Evolutionary conservation across 1,284 basidiomycete species (phyloP), one percentile per base, ranked within the genome.

Genomic region (Malassezia japonica): DNA sequence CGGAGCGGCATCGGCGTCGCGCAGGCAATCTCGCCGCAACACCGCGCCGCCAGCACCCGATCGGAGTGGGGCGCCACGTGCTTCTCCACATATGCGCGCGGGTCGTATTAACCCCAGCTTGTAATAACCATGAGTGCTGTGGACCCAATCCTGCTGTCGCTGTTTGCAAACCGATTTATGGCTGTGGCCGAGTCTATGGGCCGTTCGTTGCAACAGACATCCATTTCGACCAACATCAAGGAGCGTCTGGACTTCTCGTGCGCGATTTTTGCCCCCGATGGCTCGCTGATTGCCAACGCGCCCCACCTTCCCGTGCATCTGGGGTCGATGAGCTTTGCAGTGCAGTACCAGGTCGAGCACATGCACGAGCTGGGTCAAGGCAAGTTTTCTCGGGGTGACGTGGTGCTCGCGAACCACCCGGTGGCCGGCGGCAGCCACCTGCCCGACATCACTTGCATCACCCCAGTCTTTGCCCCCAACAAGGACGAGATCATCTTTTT

Each of bases 131-230:
- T 27, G 38, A 6, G n/a, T 6, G 24, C 16, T 4, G 39, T 86
- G 7, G 88, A 92, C 71, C 86, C 87, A 1, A 88, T 92, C 61
- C 75, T 90, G 31, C 79, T 92, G 48, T 88, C 87, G 0, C 79
- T 92, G 25, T 91, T 91, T 64, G 86, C 86, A 21, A 89, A 91
- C 67, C 82, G 88, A 47, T 90, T 89, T 77, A 89, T 89, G 85
- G 83, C 83, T 65, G 84, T 89, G 9, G 87, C 87, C 5, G 86
- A 92, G 72, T 87, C 88, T 3, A 92, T 91, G 88, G 89, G 88
- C 25, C 79, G 85, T 28, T 85, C 85, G 1, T 77, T 92, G 9
- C 86, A 71, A 40, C 86, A 92, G 74, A 91, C 88, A 0, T 83
- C 86, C 2, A 90, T 92, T 62, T 85, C 83, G 62, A 88, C 86